phyloP scores from a whole-genome alignment of 177 flowering plant genomes.

The Vitis hybrid region DNA sequence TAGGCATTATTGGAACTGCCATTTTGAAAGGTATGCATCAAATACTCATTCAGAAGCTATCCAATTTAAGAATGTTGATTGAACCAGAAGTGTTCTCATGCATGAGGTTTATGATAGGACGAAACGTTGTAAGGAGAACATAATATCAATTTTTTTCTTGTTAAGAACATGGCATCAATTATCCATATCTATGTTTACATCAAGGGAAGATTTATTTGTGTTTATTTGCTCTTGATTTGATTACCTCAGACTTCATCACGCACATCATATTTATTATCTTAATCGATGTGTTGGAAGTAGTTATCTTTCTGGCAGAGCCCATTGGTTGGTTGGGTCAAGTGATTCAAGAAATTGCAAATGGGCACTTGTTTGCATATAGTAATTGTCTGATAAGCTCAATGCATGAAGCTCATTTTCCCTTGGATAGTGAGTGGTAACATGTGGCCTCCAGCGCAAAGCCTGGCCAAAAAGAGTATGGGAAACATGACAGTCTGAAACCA shows the following conservation, averaged over 20 bases:
- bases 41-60: too few species aligned
- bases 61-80: not conserved
- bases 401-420: not conserved
- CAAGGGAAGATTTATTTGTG: not conserved
- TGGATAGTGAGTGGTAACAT: not conserved
- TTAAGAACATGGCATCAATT: not conserved
- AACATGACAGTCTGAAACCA: too few species aligned
- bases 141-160: too few species aligned
- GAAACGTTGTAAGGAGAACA: too few species aligned
- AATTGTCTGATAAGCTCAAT: not conserved
- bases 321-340: not conserved
- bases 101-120: too few species aligned
- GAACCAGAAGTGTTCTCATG: too few species aligned
- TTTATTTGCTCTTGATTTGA: not conserved
- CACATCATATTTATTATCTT: not conserved
- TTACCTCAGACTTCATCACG: not conserved
- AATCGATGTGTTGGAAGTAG: not conserved
- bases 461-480: too few species aligned
- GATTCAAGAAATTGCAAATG: not conserved
- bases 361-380: not conserved
- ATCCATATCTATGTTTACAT: not conserved
- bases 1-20: constrained; percentile 71
- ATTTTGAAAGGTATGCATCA: constrained; percentile 66
- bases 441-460: not conserved
- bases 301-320: not conserved